Evolutionary conservation across 2,329 filamentous ascomycete genomes (phyloP).

Genomic region (Amauroascus verrucosus): DNA sequence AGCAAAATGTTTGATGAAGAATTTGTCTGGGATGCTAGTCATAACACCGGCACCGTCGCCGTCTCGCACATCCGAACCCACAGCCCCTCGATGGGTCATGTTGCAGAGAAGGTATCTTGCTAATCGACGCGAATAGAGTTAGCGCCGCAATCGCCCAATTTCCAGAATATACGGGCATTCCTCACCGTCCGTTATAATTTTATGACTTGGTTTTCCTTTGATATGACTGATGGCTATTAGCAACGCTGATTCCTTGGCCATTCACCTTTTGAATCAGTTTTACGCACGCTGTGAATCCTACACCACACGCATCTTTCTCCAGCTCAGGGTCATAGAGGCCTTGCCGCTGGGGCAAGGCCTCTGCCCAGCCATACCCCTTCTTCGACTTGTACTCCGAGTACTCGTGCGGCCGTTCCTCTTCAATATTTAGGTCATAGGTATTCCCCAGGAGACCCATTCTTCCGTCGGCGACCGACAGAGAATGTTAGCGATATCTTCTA

Average conservation of each 20-base stretch:
- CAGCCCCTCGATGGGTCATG: slow-evolving; percentile 98
- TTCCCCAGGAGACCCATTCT: slow-evolving; percentile 45
- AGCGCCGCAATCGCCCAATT: neutral
- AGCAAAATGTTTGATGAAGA: slow-evolving; percentile 98
- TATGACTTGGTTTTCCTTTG: slow-evolving; percentile 94
- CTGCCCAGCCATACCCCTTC: slow-evolving; percentile 79
- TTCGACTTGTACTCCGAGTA: slow-evolving; percentile 46
- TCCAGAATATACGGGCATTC: neutral
- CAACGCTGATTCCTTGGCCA: neutral
- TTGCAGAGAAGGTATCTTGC: slow-evolving; percentile 93
- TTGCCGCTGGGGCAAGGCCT: slow-evolving; percentile 93
- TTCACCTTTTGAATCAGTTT: neutral
- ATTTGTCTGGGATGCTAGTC: slow-evolving; percentile 96
- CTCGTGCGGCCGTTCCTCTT: slow-evolving; percentile 37
- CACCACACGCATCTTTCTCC: slow-evolving; percentile 99
- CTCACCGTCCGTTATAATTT: slow-evolving; percentile 96
- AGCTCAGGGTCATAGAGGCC: slow-evolving; percentile 92
- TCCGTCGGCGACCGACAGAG: slow-evolving; percentile 36
- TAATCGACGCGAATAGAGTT: slow-evolving; percentile 28
- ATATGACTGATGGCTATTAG: slow-evolving; percentile 54
- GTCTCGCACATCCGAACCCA: slow-evolving; percentile 94
- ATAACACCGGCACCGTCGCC: slow-evolving; percentile 98
- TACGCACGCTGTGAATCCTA: slow-evolving; percentile 91
- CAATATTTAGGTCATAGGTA: slow-evolving; percentile 39
- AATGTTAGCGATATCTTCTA: slow-evolving; percentile 18